These are phyloP conservation scores for Plasmodium inui DNA, from an alignment of 169 alveolate genomes.

Conservation along the genomic window DNA sequence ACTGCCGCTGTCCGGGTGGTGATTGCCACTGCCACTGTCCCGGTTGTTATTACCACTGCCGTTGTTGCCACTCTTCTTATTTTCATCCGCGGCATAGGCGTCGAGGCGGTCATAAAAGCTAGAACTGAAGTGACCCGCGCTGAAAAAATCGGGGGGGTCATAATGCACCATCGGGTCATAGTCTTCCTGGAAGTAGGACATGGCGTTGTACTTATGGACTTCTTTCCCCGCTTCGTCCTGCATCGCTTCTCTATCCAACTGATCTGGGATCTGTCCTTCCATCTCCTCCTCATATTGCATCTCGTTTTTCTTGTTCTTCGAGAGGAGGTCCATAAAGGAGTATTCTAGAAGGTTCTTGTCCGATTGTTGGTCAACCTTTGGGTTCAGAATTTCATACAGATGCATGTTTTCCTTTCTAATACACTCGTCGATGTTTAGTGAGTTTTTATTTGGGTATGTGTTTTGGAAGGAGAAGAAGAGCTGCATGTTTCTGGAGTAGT, in stretches of 20 bases:
- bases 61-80: neutral
- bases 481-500: slow-evolving; percentile 41
- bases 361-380: slow-evolving; percentile 8
- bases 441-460: slow-evolving; percentile 40
- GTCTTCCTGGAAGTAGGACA: slow-evolving; percentile 13
- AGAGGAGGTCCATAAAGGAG: slow-evolving; percentile 2
- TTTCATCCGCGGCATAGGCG: neutral
- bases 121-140: neutral
- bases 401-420: slow-evolving; percentile 40
- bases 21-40: neutral
- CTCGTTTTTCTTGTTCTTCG: slow-evolving; percentile 31
- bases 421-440: slow-evolving; percentile 39
- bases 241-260: neutral
- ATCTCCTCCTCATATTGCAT: neutral
- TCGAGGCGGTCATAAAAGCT: slow-evolving; percentile 5
- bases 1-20: neutral
- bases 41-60: neutral
- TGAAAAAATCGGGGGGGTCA: neutral
- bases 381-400: slow-evolving; percentile 25
- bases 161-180: neutral
- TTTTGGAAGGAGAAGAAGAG: slow-evolving; percentile 37
- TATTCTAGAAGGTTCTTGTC: slow-evolving; percentile 36
- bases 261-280: neutral
- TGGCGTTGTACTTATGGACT: slow-evolving; percentile 1
- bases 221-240: slow-evolving; percentile 1